phyloP scores from a whole-genome alignment of 306 rosid species.

The Cucurbita pepo region DNA sequence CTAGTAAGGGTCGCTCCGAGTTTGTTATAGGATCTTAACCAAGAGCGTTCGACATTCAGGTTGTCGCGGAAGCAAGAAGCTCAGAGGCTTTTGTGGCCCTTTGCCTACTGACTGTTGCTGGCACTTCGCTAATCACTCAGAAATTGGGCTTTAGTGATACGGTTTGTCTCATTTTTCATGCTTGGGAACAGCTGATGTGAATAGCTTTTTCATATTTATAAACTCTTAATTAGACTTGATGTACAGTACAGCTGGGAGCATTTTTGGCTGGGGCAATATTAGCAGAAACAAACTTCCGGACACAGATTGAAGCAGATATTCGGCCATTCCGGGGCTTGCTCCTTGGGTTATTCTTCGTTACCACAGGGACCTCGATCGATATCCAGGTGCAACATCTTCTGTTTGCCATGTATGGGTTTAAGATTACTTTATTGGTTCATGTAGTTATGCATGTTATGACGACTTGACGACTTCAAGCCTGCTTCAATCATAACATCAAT shows the following conservation, averaged over 20 bases:
- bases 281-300: slow-evolving; percentile 97
- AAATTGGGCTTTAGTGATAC: slow-evolving; percentile 97
- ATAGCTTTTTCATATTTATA: not conserved
- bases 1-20: slow-evolving; percentile 6
- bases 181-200: not conserved
- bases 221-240: slow-evolving; percentile 8
- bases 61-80: slow-evolving; percentile 98
- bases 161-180: slow-evolving; percentile 28
- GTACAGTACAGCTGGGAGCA: slow-evolving; percentile 80
- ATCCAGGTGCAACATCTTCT: slow-evolving; percentile 38
- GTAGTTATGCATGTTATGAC: not conserved
- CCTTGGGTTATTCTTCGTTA: slow-evolving; percentile 82
- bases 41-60: slow-evolving; percentile 24
- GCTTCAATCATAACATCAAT: no score
- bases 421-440: not conserved
- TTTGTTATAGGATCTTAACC: slow-evolving; percentile 17
- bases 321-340: slow-evolving; percentile 97
- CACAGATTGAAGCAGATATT: slow-evolving; percentile 99
- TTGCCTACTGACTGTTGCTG: slow-evolving; percentile 88
- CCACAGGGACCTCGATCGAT: slow-evolving; percentile 89
- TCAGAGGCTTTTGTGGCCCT: slow-evolving; percentile 99
- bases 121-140: slow-evolving; percentile 88
- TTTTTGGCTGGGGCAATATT: slow-evolving; percentile 95
- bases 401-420: slow-evolving; percentile 2
- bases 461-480: not conserved